Conservation (phyloP, 176 grass and related monocot genomes). For the Carex kokanica region DNA sequence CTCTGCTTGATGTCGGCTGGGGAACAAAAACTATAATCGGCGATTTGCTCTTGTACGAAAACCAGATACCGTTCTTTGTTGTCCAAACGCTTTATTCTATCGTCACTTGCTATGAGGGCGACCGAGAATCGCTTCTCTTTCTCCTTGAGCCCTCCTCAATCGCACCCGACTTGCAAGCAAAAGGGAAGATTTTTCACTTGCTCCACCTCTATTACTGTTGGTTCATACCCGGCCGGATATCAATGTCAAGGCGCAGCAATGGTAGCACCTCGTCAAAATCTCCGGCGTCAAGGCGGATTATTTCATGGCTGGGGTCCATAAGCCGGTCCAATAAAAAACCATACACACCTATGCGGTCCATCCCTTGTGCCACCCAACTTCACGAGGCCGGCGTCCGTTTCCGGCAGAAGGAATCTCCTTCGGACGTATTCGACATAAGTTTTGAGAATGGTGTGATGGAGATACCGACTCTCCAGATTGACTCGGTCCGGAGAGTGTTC, state of each 20-base stretch:
- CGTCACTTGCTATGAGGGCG: neutral
- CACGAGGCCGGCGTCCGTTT: constrained; percentile 19
- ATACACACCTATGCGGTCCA: constrained; percentile 10
- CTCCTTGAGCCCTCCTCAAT: constrained; percentile 21
- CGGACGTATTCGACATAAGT: neutral
- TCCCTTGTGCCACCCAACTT: constrained; percentile 21
- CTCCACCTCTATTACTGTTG: constrained; percentile 18
- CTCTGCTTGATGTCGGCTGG: constrained; percentile 19
- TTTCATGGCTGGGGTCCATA: constrained; percentile 4
- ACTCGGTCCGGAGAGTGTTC: too few relatives aligned
- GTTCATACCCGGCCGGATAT: neutral
- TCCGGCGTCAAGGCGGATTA: neutral
- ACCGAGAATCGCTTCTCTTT: neutral
- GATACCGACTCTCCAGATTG: too few relatives aligned
- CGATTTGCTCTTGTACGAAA: constrained; percentile 23
- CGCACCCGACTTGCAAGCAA: neutral
- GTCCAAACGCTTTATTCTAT: constrained; percentile 6
- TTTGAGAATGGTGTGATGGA: too few relatives aligned
- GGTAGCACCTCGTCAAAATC: neutral
- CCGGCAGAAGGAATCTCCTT: constrained; percentile 3
- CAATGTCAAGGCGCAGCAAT: neutral
- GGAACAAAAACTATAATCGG: constrained; percentile 8
- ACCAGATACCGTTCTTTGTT: neutral
- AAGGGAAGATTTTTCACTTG: constrained; percentile 16
- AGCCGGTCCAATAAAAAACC: neutral